phyloP scores from a whole-genome alignment of 202 grass and related monocot genomes.

The Miscanthus sacchariflorus region DNA sequence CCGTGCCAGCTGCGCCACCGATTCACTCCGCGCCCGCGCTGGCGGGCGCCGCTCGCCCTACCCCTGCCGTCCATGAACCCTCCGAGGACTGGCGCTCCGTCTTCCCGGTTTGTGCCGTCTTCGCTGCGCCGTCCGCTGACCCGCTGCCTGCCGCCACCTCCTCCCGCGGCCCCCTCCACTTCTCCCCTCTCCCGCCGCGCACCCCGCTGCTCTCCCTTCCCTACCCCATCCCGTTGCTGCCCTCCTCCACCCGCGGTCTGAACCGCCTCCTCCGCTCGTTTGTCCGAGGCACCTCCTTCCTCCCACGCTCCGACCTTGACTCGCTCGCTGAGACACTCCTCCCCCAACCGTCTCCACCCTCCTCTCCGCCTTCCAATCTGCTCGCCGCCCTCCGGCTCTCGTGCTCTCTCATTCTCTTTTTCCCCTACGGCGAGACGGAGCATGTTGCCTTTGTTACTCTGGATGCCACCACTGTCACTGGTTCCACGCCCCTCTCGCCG shows the following conservation, averaged over 20 bases:
- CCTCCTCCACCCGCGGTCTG: slow-evolving; percentile 38
- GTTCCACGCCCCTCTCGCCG: slow-evolving; percentile 33
- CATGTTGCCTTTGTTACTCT: slow-evolving; percentile 52
- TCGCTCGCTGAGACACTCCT: slow-evolving; percentile 34
- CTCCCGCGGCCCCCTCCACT: slow-evolving; percentile 41
- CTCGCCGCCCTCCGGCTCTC: slow-evolving; percentile 51
- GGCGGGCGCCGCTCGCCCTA: neutral
- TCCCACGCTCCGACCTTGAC: slow-evolving; percentile 43
- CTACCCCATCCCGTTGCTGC: slow-evolving; percentile 48
- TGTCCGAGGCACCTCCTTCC: slow-evolving; percentile 46
- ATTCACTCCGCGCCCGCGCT: neutral
- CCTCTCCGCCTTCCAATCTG: slow-evolving; percentile 54
- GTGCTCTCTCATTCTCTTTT: slow-evolving; percentile 44
- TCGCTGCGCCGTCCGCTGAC: slow-evolving; percentile 57
- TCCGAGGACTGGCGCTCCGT: slow-evolving; percentile 64
- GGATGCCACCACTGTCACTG: slow-evolving; percentile 14
- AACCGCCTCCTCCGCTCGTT: slow-evolving; percentile 43
- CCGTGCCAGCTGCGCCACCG: neutral
- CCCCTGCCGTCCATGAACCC: slow-evolving; percentile 42
- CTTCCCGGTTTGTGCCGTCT: slow-evolving; percentile 59
- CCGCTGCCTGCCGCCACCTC: neutral
- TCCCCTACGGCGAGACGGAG: slow-evolving; percentile 67
- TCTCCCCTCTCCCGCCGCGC: slow-evolving; percentile 41
- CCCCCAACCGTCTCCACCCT: slow-evolving; percentile 35
- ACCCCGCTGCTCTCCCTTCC: slow-evolving; percentile 45